Evolutionary conservation across 2,329 filamentous ascomycete species (phyloP), one percentile per base, ranked within the genome.

Genomic region (Emericellopsis cladophorae): DNA sequence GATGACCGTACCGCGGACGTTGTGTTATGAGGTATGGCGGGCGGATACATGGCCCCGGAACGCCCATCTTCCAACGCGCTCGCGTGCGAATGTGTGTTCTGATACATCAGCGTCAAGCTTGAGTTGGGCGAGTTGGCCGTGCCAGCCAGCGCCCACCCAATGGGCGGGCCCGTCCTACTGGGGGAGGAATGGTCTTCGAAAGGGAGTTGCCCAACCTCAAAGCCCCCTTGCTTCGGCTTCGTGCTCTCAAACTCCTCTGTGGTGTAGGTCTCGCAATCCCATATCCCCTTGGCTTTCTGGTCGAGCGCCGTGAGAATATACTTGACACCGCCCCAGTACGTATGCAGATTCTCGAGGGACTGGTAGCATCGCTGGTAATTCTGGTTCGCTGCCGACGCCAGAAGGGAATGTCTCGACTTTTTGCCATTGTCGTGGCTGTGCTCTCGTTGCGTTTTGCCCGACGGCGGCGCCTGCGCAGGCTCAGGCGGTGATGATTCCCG

Each of bases 291-390:
- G 12, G 85, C 79, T 56, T 92, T 92, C 50, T 93, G 87, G 50
- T 93, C 85, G 10, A 94, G 65, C 0, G 87, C 85, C 0, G 84
- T 90, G 31, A 94, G 63, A 32, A 94, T 93, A 54, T 94, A 94
- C 43, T 84, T 81, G 22, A 86, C 81, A 7, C 87, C 87, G 31
- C 83, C 83, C 87, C 87, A 94, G 54, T 92, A 92, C 1, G 73
- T 72, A 49, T 92, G 78, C n/a, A 93, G 66, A 36, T 85, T 79
- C 49, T 89, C 79, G 10, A 94, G 60, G 0, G 85, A 85, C 53
- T 87, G 85, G 56, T 92, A 90, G 55, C 87, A 94, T 8, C 81
- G 72, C 54, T 90, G 84, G 49, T 94, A 94, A 50, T 93, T 90
- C 52, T 90, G 82, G 48, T 81, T 89, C 0, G 87, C 86, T 1